Percentiles rank a stretch among this genome's conserved stretches.
Conservation (phyloP, 2,329 filamentous ascomycete species). For the Volutella citrinella region DNA sequence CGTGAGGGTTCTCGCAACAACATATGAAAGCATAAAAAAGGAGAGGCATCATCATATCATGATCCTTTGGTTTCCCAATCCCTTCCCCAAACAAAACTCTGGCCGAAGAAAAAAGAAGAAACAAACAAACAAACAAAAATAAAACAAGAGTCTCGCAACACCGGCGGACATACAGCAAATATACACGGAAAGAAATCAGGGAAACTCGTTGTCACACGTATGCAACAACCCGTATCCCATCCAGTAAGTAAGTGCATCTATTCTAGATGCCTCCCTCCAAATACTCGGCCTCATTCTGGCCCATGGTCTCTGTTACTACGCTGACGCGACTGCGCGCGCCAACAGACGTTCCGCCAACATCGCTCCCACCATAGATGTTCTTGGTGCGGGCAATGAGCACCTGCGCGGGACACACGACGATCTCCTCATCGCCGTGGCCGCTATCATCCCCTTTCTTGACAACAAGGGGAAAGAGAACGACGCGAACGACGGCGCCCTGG, state of each 20-base stretch:
- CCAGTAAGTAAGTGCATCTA: constrained; percentile 17
- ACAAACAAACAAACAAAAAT: constrained; percentile 5
- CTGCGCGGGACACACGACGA: constrained; percentile 92
- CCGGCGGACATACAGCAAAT: constrained; percentile 7
- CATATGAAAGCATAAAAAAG: constrained; percentile 8
- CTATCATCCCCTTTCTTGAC: constrained; percentile 92
- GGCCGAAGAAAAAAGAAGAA: neutral
- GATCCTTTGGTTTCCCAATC: constrained; percentile 10
- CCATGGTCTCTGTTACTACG: constrained; percentile 33
- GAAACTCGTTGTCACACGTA: constrained; percentile 7
- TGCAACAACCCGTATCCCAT: constrained; percentile 13
- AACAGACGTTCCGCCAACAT: constrained; percentile 46
- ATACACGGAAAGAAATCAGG: constrained; percentile 14
- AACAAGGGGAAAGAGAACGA: constrained; percentile 93
- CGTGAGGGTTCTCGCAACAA: constrained; percentile 6
- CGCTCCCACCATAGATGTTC: constrained; percentile 43
- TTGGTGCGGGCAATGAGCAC: constrained; percentile 70
- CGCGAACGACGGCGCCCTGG: constrained; percentile 74
- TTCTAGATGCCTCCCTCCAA: constrained; percentile 30
- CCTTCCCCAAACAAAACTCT: neutral
- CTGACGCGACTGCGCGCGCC: constrained; percentile 37
- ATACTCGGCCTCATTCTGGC: constrained; percentile 32
- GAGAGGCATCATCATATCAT: constrained; percentile 16
- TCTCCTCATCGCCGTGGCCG: constrained; percentile 86
- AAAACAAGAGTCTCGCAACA: constrained; percentile 8